Evolutionary conservation across 768 basidiomycete genomes (phyloP), one percentile per base, ranked within the genome.

Genomic region (Boletus rubroflammeus): DNA sequence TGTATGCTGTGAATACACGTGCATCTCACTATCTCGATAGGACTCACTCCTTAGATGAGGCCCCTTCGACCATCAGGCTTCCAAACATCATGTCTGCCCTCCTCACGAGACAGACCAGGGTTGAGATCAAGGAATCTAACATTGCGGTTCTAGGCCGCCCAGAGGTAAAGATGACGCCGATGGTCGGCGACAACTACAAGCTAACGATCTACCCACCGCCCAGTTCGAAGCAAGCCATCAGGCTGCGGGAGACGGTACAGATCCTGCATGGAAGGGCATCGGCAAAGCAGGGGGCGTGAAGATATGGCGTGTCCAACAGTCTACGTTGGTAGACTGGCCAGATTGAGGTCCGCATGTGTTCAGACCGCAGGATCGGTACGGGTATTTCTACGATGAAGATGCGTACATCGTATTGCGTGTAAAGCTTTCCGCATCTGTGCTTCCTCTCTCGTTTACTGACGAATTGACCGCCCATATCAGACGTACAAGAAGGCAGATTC

Each of bases 331-430:
- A 26, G 59, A 42, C 53, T 52, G 49, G 42, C 51, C 59, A 19
- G 50, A 53, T 53, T 51, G n/a, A 43, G 51, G 51, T 25, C 45
- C 44, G 6, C 43, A 50, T 26, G 44, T 54, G 3, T 46, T 53
- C 26, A 39, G 52, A 43, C 26, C 44, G 10, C 51, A 48, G 0
- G 72, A 75, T 21, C 81, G 74, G 15, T 67, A 72, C 42, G 82
- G 84, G 8, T 72, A 72, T 8, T 85, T 86, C 69, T 86, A 84
- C 60, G 76, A 80, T 57, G 85, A 82, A 1, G 83, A 86, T 66
- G 83, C 82, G 2, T 86, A 85, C 59, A 81, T 86, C 51, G 70
- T 85, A n/a, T 68, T 85, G 29, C 74, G 84, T 64, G 84, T 83
- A 57, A 58, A 78, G 67, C 13, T 7, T 23, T 19, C 21, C n/a